Conservation (phyloP, 805 yeast species). For the Suhomyces vadensis region DNA sequence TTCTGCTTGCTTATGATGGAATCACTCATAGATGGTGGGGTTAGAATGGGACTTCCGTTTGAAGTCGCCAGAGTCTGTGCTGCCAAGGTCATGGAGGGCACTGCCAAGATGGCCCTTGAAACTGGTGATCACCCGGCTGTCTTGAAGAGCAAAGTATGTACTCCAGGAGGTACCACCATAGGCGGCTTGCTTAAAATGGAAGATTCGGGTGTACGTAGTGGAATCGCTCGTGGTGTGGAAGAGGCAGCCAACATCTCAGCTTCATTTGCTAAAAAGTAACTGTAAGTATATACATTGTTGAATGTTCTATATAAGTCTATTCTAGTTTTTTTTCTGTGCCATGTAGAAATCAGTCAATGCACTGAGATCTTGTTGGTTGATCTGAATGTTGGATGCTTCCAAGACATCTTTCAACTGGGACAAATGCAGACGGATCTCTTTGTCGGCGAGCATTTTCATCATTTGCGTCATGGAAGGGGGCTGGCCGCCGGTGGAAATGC, state of each 20-base stretch:
- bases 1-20: constrained; percentile 88
- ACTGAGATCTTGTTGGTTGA: constrained; percentile 34
- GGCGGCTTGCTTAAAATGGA: constrained; percentile 93
- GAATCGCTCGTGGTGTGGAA: constrained; percentile 84
- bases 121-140: constrained; percentile 88
- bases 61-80: constrained; percentile 83
- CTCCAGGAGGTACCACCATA: constrained; percentile 98
- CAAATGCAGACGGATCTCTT: constrained; percentile 33
- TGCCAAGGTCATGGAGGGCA: constrained; percentile 90
- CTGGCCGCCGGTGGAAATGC: constrained; percentile 30
- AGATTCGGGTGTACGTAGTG: constrained; percentile 84
- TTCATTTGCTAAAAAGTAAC: constrained; percentile 41
- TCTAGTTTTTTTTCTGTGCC: constrained; percentile 10
- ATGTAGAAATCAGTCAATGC: constrained; percentile 28
- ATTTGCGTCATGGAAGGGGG: constrained; percentile 38
- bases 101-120: constrained; percentile 83
- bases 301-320: neutral
- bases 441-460: constrained; percentile 38
- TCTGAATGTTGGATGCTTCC: constrained; percentile 31
- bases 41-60: constrained; percentile 89
- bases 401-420: constrained; percentile 30
- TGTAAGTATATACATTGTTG: constrained; percentile 2
- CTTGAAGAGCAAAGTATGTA: constrained; percentile 83
- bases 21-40: constrained; percentile 90
- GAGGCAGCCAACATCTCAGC: constrained; percentile 87